Base-by-base conservation (phyloP, 73 alveolate genomes). In the Paramecium sexaurelia region DNA sequence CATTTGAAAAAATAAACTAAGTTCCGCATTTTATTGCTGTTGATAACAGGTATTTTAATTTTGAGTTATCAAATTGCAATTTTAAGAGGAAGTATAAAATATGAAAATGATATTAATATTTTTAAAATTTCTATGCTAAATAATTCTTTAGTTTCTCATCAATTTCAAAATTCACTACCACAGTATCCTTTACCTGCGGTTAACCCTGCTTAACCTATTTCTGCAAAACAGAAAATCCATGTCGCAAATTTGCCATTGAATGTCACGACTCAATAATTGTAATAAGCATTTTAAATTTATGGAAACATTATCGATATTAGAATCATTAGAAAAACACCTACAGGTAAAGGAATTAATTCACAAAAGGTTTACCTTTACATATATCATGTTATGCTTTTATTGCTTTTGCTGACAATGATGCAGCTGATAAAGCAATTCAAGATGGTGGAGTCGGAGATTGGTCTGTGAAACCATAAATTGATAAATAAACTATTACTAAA, bases 401-500 rank as follows among this genome's bases (percentile, higher is more conserved):
- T 35, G 86, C 86, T 15, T 71, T 71, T 36, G 86, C 86, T 35
- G 56, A 71, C 35, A 32, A 32, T 71, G 86, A 71, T 29, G 6
- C 57, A 27, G 86, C 86, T 19, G 86, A 71, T 27, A 35, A 71
- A 39, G 86, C 86, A 19, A 71, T 71, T 11, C 13, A 37, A 36
- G 86, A 71, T n/a, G 86, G 66, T 19, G 4, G 57, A 29, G 11
- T 71, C 1, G 86, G 86, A 33, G 86, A 71, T 71, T 71, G 86
- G 86, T 33, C 56, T 35, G 86, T 71, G 86, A 71, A 71, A 36
- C 86, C 86, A n/a, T 36, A 71, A 7, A 71, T 71, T 36, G 86
- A 71, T 36, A 71, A 36, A 32, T 19, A 71, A 71, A 11, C 86
- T 36, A 71, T 32, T 22, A 35, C 37, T 40, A 71, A 71, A 20